These are phyloP conservation scores for Blastobotrys apis DNA, from an alignment of 1,139 yeast genomes.

Conservation along the genomic window DNA sequence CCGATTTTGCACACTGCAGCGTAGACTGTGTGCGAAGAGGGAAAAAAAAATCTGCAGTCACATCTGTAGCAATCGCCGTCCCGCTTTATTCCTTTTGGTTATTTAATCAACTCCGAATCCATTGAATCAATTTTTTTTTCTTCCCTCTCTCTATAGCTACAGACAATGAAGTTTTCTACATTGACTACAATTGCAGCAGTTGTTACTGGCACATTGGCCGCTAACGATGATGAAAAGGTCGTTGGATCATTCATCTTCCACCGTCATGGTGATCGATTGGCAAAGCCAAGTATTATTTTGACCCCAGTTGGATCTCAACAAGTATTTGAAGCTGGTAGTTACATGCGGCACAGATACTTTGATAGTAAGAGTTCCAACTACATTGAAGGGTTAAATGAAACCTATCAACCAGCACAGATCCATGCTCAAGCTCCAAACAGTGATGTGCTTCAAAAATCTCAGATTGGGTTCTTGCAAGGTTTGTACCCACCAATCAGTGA, in stretches of 20 bases:
- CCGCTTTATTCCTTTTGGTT: slow-evolving; percentile 3
- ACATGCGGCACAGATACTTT: slow-evolving; percentile 41
- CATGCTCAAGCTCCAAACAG: slow-evolving; percentile 36
- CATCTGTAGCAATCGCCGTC: not conserved
- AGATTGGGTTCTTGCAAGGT: slow-evolving; percentile 43
- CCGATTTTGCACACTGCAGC: too few species aligned
- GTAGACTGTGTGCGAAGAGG: not conserved
- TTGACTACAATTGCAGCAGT: slow-evolving; percentile 9
- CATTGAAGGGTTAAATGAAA: slow-evolving; percentile 28
- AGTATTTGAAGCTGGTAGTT: slow-evolving; percentile 37
- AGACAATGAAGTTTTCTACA: slow-evolving; percentile 10
- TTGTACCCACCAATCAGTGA: slow-evolving; percentile 40
- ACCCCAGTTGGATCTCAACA: slow-evolving; percentile 42
- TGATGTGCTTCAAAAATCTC: slow-evolving; percentile 39
- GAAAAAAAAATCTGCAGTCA: not conserved
- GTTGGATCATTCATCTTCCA: slow-evolving; percentile 44
- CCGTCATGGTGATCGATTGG: slow-evolving; percentile 45
- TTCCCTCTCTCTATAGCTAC: not conserved
- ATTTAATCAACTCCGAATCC: too few species aligned
- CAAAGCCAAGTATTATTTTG: slow-evolving; percentile 39
- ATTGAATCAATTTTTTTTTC: not conserved
- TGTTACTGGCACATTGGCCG: slow-evolving; percentile 8
- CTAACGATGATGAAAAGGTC: slow-evolving; percentile 27
- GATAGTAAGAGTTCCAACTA: slow-evolving; percentile 30
- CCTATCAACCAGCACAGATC: slow-evolving; percentile 34